Evolutionary conservation across 352 stramenopile species (phyloP), one percentile per base, ranked within the genome.

Genomic region (Peronospora farinosa): DNA sequence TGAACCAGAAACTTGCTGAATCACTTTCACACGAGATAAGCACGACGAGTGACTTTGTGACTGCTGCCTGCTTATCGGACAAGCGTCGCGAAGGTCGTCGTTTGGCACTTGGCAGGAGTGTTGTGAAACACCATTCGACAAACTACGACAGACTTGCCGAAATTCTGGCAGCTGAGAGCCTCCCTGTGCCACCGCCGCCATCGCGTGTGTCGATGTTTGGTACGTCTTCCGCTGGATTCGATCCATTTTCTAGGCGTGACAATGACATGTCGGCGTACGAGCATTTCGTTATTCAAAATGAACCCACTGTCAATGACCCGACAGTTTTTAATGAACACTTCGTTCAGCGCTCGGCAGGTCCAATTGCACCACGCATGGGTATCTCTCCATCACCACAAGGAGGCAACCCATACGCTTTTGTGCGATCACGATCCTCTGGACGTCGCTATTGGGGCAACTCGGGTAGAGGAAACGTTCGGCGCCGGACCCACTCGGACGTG

Each of bases 151-250:
- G 64, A 16, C 57, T 80, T 0, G 67, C 65, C 0, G 64, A 78
- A 21, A 46, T 60, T 30, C 40, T 80, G 16, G 60, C 53, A 2
- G 55, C 64, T 30, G 66, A 73, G 42, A 72, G 76, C 40, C 48
- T 76, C 5, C 69, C 69, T 12, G 57, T 79, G 63, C 69, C 69
- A 10, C 69, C 69, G 7, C 69, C 75, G 2, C 75, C 75, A n/a
- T 66, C 65, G 42, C 75, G 75, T 54, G 75, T 86, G 53, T 77
- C 69, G 13, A 84, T 86, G 72, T 84, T 83, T 36, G 75, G 75
- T 51, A 78, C 69, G 11, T 78, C 69, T 9, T 65, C 62, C 4
- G 69, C 65, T 10, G 63, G 62, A 0, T 69, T 74, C 45, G 74
- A 86, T 38, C 72, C 72, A 47, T 86, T 86, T 53, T 42, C 61